Percentiles rank a stretch among this genome's conserved stretches.
These are phyloP conservation scores for Aspergillus terreus DNA, from an alignment of 2,329 filamentous ascomycete genomes.

Conservation along the genomic window DNA sequence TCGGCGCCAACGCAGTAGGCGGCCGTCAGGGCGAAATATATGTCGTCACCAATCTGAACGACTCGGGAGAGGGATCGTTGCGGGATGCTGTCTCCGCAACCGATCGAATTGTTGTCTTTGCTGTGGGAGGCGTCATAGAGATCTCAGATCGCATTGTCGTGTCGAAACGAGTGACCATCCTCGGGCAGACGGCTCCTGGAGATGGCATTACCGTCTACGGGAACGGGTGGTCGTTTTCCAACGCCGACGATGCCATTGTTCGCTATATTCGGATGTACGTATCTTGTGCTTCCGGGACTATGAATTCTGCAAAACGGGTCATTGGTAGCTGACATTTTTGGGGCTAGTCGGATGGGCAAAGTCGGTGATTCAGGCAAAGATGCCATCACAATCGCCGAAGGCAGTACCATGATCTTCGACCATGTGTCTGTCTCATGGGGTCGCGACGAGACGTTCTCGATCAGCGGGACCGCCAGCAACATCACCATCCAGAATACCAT, in stretches of 20 bases:
- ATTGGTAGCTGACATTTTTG: neutral
- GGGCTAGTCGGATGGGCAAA: conserved; percentile 29
- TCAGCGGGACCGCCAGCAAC: conserved; percentile 46
- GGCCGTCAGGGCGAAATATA: conserved; percentile 48
- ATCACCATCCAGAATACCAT: conserved; percentile 53
- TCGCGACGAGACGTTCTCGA: conserved; percentile 55
- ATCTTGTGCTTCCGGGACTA: neutral
- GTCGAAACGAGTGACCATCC: conserved; percentile 47
- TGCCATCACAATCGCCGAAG: conserved; percentile 52
- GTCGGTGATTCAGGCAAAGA: conserved; percentile 52
- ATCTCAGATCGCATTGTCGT: conserved; percentile 47
- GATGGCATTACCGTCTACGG: conserved; percentile 52
- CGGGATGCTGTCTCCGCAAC: conserved; percentile 49
- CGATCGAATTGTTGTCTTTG: conserved; percentile 50
- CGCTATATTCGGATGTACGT: conserved; percentile 53
- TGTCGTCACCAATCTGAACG: conserved; percentile 48
- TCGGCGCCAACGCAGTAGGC: conserved; percentile 46
- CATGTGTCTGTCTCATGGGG: conserved; percentile 54
- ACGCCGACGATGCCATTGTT: conserved; percentile 52
- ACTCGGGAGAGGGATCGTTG: conserved; percentile 48
- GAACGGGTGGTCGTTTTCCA: conserved; percentile 52
- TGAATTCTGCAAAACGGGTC: neutral
- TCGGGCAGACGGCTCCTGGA: conserved; percentile 50
- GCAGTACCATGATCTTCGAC: conserved; percentile 55
- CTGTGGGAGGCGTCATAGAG: conserved; percentile 49